Base-by-base conservation (phyloP, 192 early-diverging fungal genomes). In the Linnemannia schmuckeri region DNA sequence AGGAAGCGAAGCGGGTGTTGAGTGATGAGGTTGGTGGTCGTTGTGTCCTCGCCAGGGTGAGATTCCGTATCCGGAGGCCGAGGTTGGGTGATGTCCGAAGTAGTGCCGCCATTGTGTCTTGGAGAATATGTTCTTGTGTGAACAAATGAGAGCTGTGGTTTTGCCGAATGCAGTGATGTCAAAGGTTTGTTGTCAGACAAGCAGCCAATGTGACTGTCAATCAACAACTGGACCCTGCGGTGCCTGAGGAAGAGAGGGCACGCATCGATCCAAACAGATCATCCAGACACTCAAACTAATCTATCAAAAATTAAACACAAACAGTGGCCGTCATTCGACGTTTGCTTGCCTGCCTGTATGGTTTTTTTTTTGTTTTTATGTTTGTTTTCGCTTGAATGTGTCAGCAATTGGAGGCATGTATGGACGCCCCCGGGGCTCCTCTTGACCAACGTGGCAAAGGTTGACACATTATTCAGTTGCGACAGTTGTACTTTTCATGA, bases 71-170 rank as follows among this genome's bases (percentile, higher is more conserved):
- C 61, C 61, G 61, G 30, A 33, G 61, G n/a, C 61, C 61, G 12
- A 66, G 61, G 61, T 27, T 66, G 6, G n/a, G 61, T 33, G 61
- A 66, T 66, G 61, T 66, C 61, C 61, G 61, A 66, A 66, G 61
- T 4, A 66, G 13, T 66, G n/a, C 8, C 3, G 61, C 30, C 30
- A 66, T 33, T 66, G 55, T 18, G 55, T 52, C 49, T 18, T 52
- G 49, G 20, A n/a, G 24, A 2, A 18, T 2, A 30, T 66, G 61
- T 4, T 17, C 10, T 46, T 46, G 44, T 66, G 61, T 15, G 61
- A 17, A 8, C 7, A 33, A 7, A 10, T 6, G 24, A 52, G 49
- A 22, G 15, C 2, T 18, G 17, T 17, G 6, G 49, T 52, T 4
- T 5, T 17, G 18, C 5, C 47, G 47, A 5, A 17, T 1, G 17